A percentile compares a stretch with the other conserved stretches of the same genome.
These are phyloP conservation scores for Monosporascus sp. DNA, from an alignment of 2,329 filamentous ascomycete genomes.

Conservation along the genomic window DNA sequence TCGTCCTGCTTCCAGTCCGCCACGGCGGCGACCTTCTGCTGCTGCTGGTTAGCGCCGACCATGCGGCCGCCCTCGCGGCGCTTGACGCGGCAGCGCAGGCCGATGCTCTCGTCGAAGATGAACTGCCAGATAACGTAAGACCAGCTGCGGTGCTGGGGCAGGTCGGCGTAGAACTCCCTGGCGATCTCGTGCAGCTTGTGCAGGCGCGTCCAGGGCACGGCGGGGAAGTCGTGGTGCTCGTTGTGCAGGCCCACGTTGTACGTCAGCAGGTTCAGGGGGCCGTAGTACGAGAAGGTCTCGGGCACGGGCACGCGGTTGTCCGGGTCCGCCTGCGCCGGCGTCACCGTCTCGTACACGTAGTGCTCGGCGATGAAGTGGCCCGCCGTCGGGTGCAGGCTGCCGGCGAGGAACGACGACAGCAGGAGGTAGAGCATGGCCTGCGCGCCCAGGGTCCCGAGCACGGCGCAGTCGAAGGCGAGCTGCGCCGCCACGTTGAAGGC, in stretches of 20 bases:
- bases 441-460: conserved; percentile 57
- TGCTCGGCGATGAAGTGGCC: conserved; percentile 99
- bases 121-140: conserved; percentile 92
- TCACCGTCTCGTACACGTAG: conserved; percentile 70
- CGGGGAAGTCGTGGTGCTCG: conserved; percentile 98
- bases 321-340: conserved; percentile 50
- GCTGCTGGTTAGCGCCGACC: conserved; percentile 37
- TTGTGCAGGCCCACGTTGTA: conserved; percentile 99
- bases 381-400: conserved; percentile 87
- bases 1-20: conserved; percentile 63
- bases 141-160: conserved; percentile 89
- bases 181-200: conserved; percentile 74
- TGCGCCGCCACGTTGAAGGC: conserved; percentile 76
- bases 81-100: conserved; percentile 90
- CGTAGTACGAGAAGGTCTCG: conserved; percentile 97
- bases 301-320: conserved; percentile 64
- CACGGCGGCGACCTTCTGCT: conserved; percentile 29
- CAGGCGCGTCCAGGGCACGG: conserved; percentile 88
- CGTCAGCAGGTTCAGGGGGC: conserved; percentile 81
- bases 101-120: conserved; percentile 83
- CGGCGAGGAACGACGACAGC: conserved; percentile 86
- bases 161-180: conserved; percentile 82
- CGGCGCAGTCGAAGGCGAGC: conserved; percentile 67
- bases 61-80: conserved; percentile 68
- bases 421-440: conserved; percentile 77